Percentiles rank a stretch among this genome's conserved stretches.
Evolutionary conservation across 345 rosid genomes (phyloP).

Genomic region (Melaleuca quinquenervia): DNA sequence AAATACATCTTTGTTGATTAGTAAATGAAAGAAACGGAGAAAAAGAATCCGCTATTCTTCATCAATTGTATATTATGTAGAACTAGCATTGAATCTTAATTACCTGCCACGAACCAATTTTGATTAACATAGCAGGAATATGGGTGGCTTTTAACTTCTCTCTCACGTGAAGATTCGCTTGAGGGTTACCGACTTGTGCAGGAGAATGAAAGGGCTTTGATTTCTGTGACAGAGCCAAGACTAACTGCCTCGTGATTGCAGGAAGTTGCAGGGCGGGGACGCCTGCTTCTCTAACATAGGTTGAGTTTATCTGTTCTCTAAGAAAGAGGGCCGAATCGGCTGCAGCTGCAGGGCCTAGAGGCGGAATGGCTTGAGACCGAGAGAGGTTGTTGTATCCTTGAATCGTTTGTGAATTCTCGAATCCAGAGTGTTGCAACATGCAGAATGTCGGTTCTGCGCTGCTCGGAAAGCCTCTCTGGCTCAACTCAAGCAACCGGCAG

Average conservation of each 20-base stretch:
- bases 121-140: slow-evolving; percentile 15
- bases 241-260: too few relatives aligned
- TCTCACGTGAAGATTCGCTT: not conserved
- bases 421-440: not conserved
- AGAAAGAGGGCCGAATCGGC: too few relatives aligned
- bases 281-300: too few relatives aligned
- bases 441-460: not conserved
- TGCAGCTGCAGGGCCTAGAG: too few relatives aligned
- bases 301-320: too few relatives aligned
- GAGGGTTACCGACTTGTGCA: not conserved
- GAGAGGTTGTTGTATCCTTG: not conserved
- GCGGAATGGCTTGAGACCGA: not conserved
- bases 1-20: not conserved
- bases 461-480: slow-evolving; percentile 14
- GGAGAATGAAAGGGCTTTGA: not conserved
- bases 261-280: too few relatives aligned
- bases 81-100: not conserved
- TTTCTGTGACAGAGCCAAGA: not conserved
- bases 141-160: slow-evolving; percentile 31
- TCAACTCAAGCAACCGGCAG: slow-evolving; percentile 12
- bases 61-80: not conserved
- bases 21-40: not conserved
- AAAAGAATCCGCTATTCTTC: not conserved
- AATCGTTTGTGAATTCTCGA: not conserved
- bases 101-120: slow-evolving; percentile 47